Base-by-base conservation (phyloP, 768 basidiomycete genomes). In the Mycena haematopus region DNA sequence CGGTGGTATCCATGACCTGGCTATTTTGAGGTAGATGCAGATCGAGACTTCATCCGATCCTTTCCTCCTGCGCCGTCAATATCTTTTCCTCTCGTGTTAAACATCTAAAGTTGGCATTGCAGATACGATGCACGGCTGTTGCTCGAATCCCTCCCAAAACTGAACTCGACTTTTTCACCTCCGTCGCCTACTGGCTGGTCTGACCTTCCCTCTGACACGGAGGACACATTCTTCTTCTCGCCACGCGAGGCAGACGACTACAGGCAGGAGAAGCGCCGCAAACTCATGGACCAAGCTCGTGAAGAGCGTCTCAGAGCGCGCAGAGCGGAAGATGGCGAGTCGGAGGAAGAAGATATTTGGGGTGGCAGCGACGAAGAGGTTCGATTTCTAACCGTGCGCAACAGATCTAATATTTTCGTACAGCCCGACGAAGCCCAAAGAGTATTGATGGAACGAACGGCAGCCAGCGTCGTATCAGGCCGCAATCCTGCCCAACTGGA, bases 41-140 rank as follows among this genome's bases (percentile, higher is more conserved):
- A 31, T 31, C 29, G 9, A 9, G 29, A 9, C 29, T 31, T 31
- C 6, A 31, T 31, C 36, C 36, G 36, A 2, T 9, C 36, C 14
- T 36, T 36, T 36, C 36, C 36, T 10, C 36, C 6, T 33, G 11
- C 31, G 31, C 31, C 31, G 31, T 33, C 8, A 36, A 36, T 36
- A 6, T 36, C 13, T 36, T 36, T 66, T 69, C 52, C 66, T 56
- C 52, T 50, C 29, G 53, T 46, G 14, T 56, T 69, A 31, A 55
- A 58, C 51, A 50, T 61, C 62, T 71, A 65, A 74, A 70, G 66
- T 69, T 29, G 42, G 31, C 46, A 22, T 65, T 40, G 11, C 75
- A 95, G 94, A 78, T 92, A 91, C 75, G 92, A 95, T 68, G 86
- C 86, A 6, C 87, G 92, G 3, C 85, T 95, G 21, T 78, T 95